phyloP scores from a whole-genome alignment of 2,329 filamentous ascomycete genomes.

The Penicillium decumbens region DNA sequence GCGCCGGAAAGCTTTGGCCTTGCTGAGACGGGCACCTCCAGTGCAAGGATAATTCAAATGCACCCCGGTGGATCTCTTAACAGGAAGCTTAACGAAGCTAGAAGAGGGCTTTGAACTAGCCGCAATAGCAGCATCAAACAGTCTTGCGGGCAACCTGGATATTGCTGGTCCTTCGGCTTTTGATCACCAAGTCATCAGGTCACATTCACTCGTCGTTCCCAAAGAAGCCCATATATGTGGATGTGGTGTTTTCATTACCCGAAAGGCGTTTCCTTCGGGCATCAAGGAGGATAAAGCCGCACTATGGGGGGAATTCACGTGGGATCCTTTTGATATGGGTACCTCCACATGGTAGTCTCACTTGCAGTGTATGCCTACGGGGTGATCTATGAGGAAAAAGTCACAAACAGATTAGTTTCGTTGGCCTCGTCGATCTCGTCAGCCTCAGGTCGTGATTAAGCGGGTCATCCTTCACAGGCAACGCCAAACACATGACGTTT shows the following conservation, averaged over 20 bases:
- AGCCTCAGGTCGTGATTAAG: no score
- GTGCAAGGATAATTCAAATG: constrained; percentile 27
- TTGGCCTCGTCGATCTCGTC: no score
- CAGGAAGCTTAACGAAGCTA: constrained; percentile 16
- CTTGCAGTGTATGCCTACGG: constrained; percentile 17
- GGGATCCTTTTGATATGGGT: constrained; percentile 14
- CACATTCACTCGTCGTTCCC: constrained; percentile 6
- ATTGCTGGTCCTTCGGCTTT: neutral
- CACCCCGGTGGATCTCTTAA: constrained; percentile 15
- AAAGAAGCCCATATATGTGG: constrained; percentile 25
- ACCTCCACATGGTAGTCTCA: constrained; percentile 18
- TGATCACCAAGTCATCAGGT: no score
- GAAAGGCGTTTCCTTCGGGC: constrained; percentile 10
- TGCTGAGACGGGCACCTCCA: constrained; percentile 19
- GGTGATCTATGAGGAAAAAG: neutral
- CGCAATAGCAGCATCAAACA: neutral
- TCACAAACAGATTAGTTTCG: no score
- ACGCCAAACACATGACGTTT: no score
- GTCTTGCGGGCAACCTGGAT: neutral
- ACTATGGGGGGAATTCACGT: constrained; percentile 16
- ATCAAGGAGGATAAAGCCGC: constrained; percentile 14
- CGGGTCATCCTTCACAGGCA: no score
- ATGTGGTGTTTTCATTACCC: constrained; percentile 20
- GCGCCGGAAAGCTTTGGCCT: constrained; percentile 20
- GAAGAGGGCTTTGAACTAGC: constrained; percentile 13